Evolutionary conservation across 768 basidiomycete species (phyloP), one percentile per base, ranked within the genome.

Genomic region (Cyclocybe aegerita): DNA sequence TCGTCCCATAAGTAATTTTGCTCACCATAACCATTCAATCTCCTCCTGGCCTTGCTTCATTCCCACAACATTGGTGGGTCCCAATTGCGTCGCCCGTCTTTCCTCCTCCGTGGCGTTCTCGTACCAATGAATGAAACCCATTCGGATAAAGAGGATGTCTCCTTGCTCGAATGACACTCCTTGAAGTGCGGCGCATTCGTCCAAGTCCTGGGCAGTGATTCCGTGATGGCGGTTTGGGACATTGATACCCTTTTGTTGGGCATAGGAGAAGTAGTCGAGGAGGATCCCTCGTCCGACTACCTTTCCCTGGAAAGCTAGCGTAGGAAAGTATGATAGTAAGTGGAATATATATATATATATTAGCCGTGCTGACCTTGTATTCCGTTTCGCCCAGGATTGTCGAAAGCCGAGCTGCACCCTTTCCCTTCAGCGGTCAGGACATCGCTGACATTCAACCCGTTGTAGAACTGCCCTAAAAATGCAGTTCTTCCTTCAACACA

Each of bases 241-340:
- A 39, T 31, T 37, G 15, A 61, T 54, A 2, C 59, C 59, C 29
- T 50, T 55, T 32, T 57, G 37, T 34, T 48, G 29, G 9, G 60
- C 55, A 36, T 57, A 64, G 1, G 63, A 57, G 36, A 50, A 53
- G 34, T 59, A 64, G 36, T 64, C 63, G 9, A 64, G 48, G 29
- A 64, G 53, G 37, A 61, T 52, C 33, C 63, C 63, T n/a, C 63
- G 55, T 7, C 63, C 63, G 10, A 58, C 60, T 10, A 64, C 61
- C 29, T 60, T 64, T 14, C 63, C 63, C 44, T 64, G 63, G 39
- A 61, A 60, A n/a, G 34, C 60, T 62, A 16, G 4, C 2, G 23
- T 23, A 23, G 29, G 7, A 35, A 16, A 7, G 12, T 2, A 23
- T 46, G 9, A 47, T 37, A n/a, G 33, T 31, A 8, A 16, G 17